Percentiles rank a stretch among this genome's conserved stretches.
Conservation (phyloP, 2,329 filamentous ascomycete genomes). For the Chaetomium sp. region DNA sequence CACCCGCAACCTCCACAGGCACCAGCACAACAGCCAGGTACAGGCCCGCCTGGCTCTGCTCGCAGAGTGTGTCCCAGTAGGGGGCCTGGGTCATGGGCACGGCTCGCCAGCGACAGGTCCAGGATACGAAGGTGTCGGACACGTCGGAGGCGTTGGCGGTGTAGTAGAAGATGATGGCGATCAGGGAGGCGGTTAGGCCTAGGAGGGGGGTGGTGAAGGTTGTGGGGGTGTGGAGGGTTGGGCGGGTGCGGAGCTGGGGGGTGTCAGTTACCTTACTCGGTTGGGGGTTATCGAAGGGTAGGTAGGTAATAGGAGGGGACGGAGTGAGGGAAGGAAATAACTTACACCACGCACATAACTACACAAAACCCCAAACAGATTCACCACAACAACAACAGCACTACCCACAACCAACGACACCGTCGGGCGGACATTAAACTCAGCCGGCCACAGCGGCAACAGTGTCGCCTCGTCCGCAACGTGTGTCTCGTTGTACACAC, state of each 20-base stretch:
- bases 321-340: neutral
- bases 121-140: conserved; percentile 52
- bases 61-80: conserved; percentile 51
- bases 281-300: conserved; percentile 1
- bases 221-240: conserved; percentile 31
- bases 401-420: conserved; percentile 48
- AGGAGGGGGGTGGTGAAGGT: conserved; percentile 36
- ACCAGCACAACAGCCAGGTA: conserved; percentile 51
- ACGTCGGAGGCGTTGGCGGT: conserved; percentile 46
- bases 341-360: conserved; percentile 47
- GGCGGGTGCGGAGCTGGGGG: conserved; percentile 35
- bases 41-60: conserved; percentile 47
- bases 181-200: conserved; percentile 41
- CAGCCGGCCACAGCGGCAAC: conserved; percentile 51
- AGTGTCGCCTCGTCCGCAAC: conserved; percentile 37
- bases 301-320: too few relatives aligned
- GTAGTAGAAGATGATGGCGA: conserved; percentile 53
- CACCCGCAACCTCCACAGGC: conserved; percentile 45
- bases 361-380: conserved; percentile 40
- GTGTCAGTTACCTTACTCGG: neutral
- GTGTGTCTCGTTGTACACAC: conserved; percentile 50
- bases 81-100: conserved; percentile 48
- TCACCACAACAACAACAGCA: conserved; percentile 43
- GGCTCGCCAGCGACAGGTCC: conserved; percentile 54
- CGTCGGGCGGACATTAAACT: conserved; percentile 52